Conservation (phyloP, 495 filamentous ascomycete species). For the Platismatia glauca region DNA sequence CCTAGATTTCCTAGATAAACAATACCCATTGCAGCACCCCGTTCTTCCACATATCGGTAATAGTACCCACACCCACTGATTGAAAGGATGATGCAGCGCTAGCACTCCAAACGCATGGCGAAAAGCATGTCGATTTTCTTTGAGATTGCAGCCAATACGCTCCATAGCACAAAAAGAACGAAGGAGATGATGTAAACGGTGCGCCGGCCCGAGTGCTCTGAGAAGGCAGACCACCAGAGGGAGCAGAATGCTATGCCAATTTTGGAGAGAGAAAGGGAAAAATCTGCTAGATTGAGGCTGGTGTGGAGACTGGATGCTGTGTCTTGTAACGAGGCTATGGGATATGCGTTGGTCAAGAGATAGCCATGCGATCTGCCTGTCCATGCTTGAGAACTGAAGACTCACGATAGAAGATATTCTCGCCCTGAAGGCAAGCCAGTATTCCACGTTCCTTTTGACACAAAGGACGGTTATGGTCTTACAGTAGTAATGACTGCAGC, state of each 20-base stretch:
- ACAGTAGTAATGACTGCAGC: slow-evolving; percentile 82
- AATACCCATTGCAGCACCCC: slow-evolving; percentile 81
- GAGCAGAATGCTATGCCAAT: slow-evolving; percentile 85
- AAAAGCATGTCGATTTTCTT: slow-evolving; percentile 76
- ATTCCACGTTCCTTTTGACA: not conserved
- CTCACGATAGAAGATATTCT: not conserved
- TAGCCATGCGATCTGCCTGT: not conserved
- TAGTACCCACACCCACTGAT: slow-evolving; percentile 80
- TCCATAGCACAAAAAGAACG: slow-evolving; percentile 67
- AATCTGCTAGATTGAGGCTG: slow-evolving; percentile 61
- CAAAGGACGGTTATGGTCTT: slow-evolving; percentile 56
- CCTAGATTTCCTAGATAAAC: slow-evolving; percentile 79
- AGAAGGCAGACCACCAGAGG: slow-evolving; percentile 90
- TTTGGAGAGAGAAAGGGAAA: slow-evolving; percentile 83
- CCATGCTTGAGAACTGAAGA: not conserved
- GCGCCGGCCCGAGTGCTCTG: slow-evolving; percentile 69
- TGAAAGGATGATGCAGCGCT: slow-evolving; percentile 81
- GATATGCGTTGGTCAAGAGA: not conserved
- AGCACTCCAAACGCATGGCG: slow-evolving; percentile 68
- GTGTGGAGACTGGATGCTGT: slow-evolving; percentile 38
- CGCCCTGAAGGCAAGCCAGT: not conserved
- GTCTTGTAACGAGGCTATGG: not conserved
- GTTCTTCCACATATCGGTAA: slow-evolving; percentile 84
- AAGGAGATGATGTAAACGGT: slow-evolving; percentile 83
- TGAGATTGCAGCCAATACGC: slow-evolving; percentile 60